phyloP scores from a whole-genome alignment of 371 early-diverging fungal species.

The Mucor indicus region DNA sequence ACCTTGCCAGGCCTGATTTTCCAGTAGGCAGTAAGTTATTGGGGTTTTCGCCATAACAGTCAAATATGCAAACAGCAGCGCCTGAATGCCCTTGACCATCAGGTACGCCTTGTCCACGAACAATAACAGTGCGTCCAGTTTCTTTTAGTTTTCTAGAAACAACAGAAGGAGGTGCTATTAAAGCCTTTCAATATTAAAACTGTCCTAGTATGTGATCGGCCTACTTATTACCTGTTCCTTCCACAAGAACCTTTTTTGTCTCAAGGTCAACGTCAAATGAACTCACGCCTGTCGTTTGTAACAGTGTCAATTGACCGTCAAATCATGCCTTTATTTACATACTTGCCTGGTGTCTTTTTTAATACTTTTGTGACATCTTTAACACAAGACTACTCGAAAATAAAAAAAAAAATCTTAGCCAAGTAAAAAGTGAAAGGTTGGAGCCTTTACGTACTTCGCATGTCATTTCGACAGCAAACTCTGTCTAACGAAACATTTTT shows the following conservation, averaged over 20 bases:
- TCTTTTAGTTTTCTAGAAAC: conserved; percentile 58
- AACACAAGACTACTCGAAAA: conserved; percentile 51
- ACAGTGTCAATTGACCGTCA: not conserved
- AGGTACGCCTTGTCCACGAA: conserved; percentile 75
- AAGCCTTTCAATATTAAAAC: not conserved
- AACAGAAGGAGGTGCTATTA: conserved; percentile 63
- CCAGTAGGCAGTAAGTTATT: conserved; percentile 36
- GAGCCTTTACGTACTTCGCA: conserved; percentile 43
- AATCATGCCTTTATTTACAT: not conserved
- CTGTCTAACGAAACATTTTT: conserved; percentile 45
- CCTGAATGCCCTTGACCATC: conserved; percentile 59
- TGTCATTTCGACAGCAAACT: conserved; percentile 84
- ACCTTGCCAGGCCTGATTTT: conserved; percentile 73
- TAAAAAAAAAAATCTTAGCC: not conserved
- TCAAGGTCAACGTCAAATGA: conserved; percentile 56
- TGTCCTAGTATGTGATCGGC: not conserved
- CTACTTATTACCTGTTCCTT: conserved; percentile 53
- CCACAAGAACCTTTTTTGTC: conserved; percentile 60
- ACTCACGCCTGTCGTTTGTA: conserved; percentile 36
- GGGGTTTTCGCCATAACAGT: conserved; percentile 51
- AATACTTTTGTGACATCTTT: conserved; percentile 60
- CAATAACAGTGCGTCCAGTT: conserved; percentile 70
- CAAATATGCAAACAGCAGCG: conserved; percentile 90
- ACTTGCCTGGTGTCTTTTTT: conserved; percentile 48
- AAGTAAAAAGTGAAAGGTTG: not conserved